Evolutionary conservation across 176 grass and related monocot species (phyloP).

Genomic region (Oryza coarctata): DNA sequence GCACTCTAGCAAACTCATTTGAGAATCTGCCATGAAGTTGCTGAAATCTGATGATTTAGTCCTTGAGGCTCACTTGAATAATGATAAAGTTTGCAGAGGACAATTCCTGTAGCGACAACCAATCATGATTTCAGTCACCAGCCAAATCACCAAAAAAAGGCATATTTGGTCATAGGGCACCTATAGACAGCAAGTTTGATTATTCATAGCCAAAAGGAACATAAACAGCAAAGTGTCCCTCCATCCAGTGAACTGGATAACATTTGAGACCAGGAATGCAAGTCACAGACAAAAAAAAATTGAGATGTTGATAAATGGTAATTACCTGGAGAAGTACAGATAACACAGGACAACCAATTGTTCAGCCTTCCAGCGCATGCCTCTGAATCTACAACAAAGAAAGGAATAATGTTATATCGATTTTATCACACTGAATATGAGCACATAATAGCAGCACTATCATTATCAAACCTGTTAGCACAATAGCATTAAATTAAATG

Average conservation of each 20-base stretch:
- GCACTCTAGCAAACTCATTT: conserved; percentile 23
- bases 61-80: conserved; percentile 25
- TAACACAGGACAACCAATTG: neutral
- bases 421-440: neutral
- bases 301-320: neutral
- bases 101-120: conserved; percentile 26
- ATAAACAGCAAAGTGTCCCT: neutral
- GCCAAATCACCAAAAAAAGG: conserved; percentile 4
- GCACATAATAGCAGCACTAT: neutral
- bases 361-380: conserved; percentile 58
- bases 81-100: conserved; percentile 8
- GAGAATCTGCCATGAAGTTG: conserved; percentile 32
- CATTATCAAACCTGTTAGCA: neutral
- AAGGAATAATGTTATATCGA: conserved; percentile 19
- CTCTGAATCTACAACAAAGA: conserved; percentile 56
- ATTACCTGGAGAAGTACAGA: conserved; percentile 38
- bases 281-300: conserved; percentile 22
- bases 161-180: neutral
- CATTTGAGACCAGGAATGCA: neutral
- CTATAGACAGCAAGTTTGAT: conserved; percentile 2
- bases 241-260: neutral
- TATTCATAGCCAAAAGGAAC: neutral
- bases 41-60: conserved; percentile 9
- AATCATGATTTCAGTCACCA: conserved; percentile 22
- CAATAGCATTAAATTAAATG: conserved; percentile 3